Evolutionary conservation across 805 yeast genomes (phyloP).

Genomic region (Candida alai): DNA sequence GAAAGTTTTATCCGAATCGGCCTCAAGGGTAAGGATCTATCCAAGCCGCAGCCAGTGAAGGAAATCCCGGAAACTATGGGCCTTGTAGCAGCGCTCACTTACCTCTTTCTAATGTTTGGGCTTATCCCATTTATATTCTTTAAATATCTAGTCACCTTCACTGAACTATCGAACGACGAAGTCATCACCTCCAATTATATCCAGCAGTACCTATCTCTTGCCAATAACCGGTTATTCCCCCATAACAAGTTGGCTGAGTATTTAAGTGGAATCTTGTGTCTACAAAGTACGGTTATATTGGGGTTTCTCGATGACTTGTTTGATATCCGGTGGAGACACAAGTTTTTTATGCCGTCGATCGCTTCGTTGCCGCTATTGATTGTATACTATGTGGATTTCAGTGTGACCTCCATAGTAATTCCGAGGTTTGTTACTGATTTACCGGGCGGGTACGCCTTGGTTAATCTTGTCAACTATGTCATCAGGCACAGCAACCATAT

Average conservation of each 20-base stretch:
- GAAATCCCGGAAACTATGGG: slow-evolving; percentile 88
- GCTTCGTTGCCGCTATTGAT: slow-evolving; percentile 88
- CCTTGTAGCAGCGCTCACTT: slow-evolving; percentile 78
- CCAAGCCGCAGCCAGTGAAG: slow-evolving; percentile 64
- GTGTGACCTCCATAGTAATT: slow-evolving; percentile 80
- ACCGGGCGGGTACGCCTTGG: slow-evolving; percentile 23
- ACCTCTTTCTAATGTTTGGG: slow-evolving; percentile 74
- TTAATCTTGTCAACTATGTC: slow-evolving; percentile 18
- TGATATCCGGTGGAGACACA: slow-evolving; percentile 96
- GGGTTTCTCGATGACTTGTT: slow-evolving; percentile 94
- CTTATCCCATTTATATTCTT: slow-evolving; percentile 86
- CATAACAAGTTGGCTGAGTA: slow-evolving; percentile 81
- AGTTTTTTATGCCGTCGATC: slow-evolving; percentile 90
- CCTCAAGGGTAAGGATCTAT: slow-evolving; percentile 78
- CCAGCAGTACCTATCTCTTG: slow-evolving; percentile 30
- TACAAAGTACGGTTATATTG: slow-evolving; percentile 77
- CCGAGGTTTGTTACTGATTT: slow-evolving; percentile 60
- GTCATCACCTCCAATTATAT: slow-evolving; percentile 29
- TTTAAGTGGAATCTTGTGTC: slow-evolving; percentile 76
- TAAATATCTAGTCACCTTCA: slow-evolving; percentile 58
- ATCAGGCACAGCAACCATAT: slow-evolving; percentile 28
- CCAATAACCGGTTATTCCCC: slow-evolving; percentile 52
- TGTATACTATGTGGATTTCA: slow-evolving; percentile 91
- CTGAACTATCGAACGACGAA: slow-evolving; percentile 32
- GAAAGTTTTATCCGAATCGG: slow-evolving; percentile 72